Conservation (phyloP, 495 filamentous ascomycete genomes). For the Penicillium antarcticum region DNA sequence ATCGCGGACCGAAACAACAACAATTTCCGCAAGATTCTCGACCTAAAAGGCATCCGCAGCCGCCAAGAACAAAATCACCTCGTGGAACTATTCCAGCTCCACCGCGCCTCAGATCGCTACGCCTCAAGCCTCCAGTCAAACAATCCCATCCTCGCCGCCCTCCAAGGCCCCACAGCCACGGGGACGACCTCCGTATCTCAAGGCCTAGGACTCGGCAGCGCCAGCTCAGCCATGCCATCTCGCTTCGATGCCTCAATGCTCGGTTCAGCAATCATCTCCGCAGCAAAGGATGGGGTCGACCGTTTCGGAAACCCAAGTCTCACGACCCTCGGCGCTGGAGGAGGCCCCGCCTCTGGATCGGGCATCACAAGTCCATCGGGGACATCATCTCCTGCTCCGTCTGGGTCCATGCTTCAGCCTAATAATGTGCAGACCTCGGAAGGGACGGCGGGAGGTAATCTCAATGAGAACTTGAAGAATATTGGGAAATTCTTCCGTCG, state of each 20-base stretch:
- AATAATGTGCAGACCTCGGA: slow-evolving; percentile 16
- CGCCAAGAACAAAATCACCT: slow-evolving; percentile 79
- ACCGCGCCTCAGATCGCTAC: slow-evolving; percentile 60
- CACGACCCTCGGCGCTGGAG: slow-evolving; percentile 15
- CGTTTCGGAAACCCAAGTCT: slow-evolving; percentile 65
- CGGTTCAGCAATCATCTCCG: slow-evolving; percentile 71
- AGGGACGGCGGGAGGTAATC: slow-evolving; percentile 48
- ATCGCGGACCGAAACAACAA: slow-evolving; percentile 85
- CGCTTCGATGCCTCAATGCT: slow-evolving; percentile 75
- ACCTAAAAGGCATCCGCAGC: slow-evolving; percentile 79
- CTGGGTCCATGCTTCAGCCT: slow-evolving; percentile 11
- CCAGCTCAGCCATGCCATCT: slow-evolving; percentile 44
- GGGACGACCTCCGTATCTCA: slow-evolving; percentile 39
- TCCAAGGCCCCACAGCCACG: slow-evolving; percentile 38
- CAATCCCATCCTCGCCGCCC: slow-evolving; percentile 39
- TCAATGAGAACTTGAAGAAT: slow-evolving; percentile 91
- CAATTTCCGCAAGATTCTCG: slow-evolving; percentile 96
- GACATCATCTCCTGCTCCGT: slow-evolving; percentile 16
- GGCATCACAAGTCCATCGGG: slow-evolving; percentile 15
- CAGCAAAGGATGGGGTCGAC: slow-evolving; percentile 87
- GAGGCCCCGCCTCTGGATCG: slow-evolving; percentile 10
- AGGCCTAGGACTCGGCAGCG: slow-evolving; percentile 35
- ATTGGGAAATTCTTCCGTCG: slow-evolving; percentile 94
- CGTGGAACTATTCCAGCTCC: slow-evolving; percentile 83
- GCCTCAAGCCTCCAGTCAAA: slow-evolving; percentile 40